phyloP scores from a whole-genome alignment of 1,284 basidiomycete genomes.

The Boletellus sp. region DNA sequence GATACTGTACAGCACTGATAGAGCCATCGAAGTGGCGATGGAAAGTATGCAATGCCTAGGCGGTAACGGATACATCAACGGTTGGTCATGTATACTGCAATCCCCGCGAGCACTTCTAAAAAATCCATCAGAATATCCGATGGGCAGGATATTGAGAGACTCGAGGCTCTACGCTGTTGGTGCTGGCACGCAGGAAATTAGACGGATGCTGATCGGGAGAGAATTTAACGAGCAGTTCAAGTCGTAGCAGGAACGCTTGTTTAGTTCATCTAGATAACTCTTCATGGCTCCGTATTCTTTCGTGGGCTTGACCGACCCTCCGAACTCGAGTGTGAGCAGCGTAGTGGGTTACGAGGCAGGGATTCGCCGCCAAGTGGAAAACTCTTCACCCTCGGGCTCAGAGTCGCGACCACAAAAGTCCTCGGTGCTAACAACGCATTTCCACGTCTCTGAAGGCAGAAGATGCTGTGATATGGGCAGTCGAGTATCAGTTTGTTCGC shows the following conservation, averaged over 20 bases:
- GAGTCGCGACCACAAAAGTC: too few relatives aligned
- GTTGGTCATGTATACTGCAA: conserved; percentile 35
- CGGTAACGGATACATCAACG: conserved; percentile 92
- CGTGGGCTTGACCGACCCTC: background rate
- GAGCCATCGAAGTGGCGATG: conserved; percentile 84
- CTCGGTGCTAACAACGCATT: background rate
- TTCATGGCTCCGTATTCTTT: background rate
- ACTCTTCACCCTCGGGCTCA: too few relatives aligned
- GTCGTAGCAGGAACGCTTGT: conserved; percentile 13
- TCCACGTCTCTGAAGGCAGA: background rate
- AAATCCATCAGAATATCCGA: conserved; percentile 68
- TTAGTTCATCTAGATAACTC: background rate
- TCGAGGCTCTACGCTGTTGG: conserved; percentile 86
- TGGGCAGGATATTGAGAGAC: conserved; percentile 83
- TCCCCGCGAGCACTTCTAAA: background rate
- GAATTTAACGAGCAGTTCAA: conserved; percentile 79
- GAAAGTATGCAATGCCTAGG: conserved; percentile 92
- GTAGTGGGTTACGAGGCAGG: background rate
- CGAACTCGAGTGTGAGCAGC: background rate
- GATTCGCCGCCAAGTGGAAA: too few relatives aligned
- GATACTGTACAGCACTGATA: conserved; percentile 88
- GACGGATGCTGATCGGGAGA: conserved; percentile 86
- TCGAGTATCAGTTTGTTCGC: background rate
- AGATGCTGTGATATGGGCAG: background rate
- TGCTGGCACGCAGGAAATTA: conserved; percentile 88